A percentile compares a stretch with the other conserved stretches of the same genome.
Conservation (phyloP, 257 asterid genomes). For the Gardenia jasminoides region DNA sequence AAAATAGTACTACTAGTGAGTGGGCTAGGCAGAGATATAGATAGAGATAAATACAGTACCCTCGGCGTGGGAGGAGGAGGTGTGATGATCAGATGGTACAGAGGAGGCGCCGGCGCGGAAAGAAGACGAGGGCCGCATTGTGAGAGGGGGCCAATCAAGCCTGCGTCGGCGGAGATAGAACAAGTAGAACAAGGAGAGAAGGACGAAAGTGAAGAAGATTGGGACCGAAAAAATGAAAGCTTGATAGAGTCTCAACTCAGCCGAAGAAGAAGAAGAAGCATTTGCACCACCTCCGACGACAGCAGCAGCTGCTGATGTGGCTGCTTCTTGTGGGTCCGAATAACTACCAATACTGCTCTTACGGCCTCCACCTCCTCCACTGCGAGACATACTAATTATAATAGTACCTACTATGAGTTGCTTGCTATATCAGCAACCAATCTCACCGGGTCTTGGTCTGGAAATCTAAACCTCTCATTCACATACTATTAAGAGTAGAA, state of each 20-base stretch:
- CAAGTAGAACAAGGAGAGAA: conserved; percentile 59
- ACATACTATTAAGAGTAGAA: too few relatives aligned
- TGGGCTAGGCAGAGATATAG: too few relatives aligned
- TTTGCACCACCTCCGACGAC: background rate
- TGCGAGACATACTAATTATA: background rate
- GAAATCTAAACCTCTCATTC: too few relatives aligned
- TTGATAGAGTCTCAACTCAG: conserved; percentile 64
- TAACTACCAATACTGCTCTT: background rate
- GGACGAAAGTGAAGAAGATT: conserved; percentile 60
- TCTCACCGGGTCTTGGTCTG: too few relatives aligned
- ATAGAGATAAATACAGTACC: conserved; percentile 23
- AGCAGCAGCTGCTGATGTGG: background rate
- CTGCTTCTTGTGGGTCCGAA: conserved; percentile 5
- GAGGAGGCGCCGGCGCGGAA: conserved; percentile 16
- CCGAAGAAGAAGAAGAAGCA: conserved; percentile 30
- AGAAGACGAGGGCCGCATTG: conserved; percentile 43
- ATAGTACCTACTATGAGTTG: too few relatives aligned
- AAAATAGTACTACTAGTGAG: background rate
- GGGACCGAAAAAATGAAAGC: conserved; percentile 78
- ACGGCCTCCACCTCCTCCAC: background rate
- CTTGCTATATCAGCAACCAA: too few relatives aligned
- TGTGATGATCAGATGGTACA: too few relatives aligned
- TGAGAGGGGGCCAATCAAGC: conserved; percentile 64
- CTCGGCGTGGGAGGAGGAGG: conserved; percentile 41
- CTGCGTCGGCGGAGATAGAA: conserved; percentile 70